phyloP scores from a whole-genome alignment of 2,329 filamentous ascomycete species.

The Cordyceps pruinosa region DNA sequence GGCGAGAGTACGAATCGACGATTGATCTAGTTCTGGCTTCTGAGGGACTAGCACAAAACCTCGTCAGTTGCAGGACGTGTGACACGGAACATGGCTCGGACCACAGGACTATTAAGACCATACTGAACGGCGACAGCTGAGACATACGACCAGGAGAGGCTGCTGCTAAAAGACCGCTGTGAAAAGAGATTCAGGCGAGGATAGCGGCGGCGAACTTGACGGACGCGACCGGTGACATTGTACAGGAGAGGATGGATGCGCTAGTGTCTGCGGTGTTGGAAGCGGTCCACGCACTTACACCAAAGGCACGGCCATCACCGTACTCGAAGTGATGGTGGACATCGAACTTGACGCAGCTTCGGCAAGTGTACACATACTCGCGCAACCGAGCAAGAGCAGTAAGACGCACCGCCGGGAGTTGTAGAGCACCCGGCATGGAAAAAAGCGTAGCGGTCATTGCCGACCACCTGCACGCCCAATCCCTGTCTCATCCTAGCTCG shows the following conservation, averaged over 20 bases:
- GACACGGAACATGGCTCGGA: constrained; percentile 23
- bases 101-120: constrained; percentile 23
- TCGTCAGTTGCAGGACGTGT: constrained; percentile 15
- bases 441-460: background rate
- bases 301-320: constrained; percentile 20
- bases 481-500: background rate
- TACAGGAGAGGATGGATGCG: constrained; percentile 11
- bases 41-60: constrained; percentile 16
- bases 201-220: constrained; percentile 18
- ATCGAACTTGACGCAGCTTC: too few relatives aligned
- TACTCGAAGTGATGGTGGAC: constrained; percentile 26
- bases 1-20: constrained; percentile 16
- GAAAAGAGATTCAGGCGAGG: constrained; percentile 18
- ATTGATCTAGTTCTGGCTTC: constrained; percentile 22
- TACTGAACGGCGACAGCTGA: constrained; percentile 19
- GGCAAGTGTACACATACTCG: too few relatives aligned
- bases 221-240: constrained; percentile 19
- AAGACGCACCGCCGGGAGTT: background rate
- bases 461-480: background rate
- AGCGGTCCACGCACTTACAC: constrained; percentile 15
- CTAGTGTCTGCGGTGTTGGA: constrained; percentile 13
- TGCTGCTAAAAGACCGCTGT: constrained; percentile 23
- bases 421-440: background rate
- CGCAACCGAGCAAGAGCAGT: too few relatives aligned
- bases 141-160: constrained; percentile 13